These are phyloP conservation scores for Phytophthora lateralis DNA, from an alignment of 352 stramenopile genomes.

Conservation along the genomic window DNA sequence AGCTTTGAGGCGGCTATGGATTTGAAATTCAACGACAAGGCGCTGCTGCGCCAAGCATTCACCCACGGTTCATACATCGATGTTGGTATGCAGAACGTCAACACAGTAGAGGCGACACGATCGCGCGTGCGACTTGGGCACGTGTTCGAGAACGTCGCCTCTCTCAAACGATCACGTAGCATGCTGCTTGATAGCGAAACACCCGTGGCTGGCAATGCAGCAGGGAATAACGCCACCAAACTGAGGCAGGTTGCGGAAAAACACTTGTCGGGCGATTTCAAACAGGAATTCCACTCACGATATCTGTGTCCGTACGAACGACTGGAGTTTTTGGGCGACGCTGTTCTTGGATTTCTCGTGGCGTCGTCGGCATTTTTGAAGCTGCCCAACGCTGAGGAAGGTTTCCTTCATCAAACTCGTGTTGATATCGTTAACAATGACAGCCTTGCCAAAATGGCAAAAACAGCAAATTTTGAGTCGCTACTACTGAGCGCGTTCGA, in stretches of 20 bases:
- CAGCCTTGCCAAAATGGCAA: constrained; percentile 78
- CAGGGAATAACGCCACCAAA: constrained; percentile 22
- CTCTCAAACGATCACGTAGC: constrained; percentile 64
- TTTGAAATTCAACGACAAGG: constrained; percentile 73
- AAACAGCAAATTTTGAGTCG: constrained; percentile 73
- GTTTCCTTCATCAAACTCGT: constrained; percentile 69
- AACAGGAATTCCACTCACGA: constrained; percentile 76
- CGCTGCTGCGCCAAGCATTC: constrained; percentile 82
- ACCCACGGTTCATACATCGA: constrained; percentile 87
- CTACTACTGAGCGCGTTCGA: constrained; percentile 80
- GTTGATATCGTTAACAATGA: constrained; percentile 82
- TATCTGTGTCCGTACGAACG: constrained; percentile 85
- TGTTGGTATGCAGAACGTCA: constrained; percentile 84
- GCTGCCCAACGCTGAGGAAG: constrained; percentile 66
- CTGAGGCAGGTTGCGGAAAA: constrained; percentile 61
- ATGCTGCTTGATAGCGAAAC: constrained; percentile 48
- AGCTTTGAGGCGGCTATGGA: constrained; percentile 72
- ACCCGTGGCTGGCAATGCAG: constrained; percentile 12
- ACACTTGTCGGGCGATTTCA: constrained; percentile 72
- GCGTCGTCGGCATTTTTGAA: constrained; percentile 85
- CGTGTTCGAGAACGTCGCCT: constrained; percentile 67
- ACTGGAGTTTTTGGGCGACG: constrained; percentile 85
- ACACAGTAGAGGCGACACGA: constrained; percentile 75
- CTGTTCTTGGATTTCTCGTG: constrained; percentile 84
- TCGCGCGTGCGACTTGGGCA: constrained; percentile 79